Evolutionary conservation across 108 stramenopile genomes (phyloP).

Genomic region (Fragilaria crotonensis): DNA sequence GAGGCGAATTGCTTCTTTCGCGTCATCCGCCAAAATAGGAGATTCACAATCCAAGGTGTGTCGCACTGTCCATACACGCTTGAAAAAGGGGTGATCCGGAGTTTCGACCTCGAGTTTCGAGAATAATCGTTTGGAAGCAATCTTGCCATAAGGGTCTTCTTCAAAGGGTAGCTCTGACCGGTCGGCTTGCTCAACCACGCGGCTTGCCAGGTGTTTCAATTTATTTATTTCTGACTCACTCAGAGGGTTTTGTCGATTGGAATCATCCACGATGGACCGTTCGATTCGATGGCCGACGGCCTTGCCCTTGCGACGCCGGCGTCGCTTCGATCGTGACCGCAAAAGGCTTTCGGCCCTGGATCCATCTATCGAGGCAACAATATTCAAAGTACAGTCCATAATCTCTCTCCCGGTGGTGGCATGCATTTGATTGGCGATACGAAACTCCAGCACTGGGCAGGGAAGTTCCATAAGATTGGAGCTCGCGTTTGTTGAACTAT

Average conservation of each 20-base stretch:
- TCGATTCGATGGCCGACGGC: not conserved
- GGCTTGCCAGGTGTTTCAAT: not conserved
- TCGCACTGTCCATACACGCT: constrained; percentile 33
- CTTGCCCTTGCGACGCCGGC: not conserved
- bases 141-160: constrained; percentile 4
- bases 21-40: constrained; percentile 25
- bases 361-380: constrained; percentile 16
- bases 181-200: not conserved
- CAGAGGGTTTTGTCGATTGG: not conserved
- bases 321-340: not conserved
- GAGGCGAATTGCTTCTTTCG: constrained; percentile 14
- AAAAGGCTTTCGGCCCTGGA: not conserved
- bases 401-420: constrained; percentile 40
- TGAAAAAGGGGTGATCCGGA: constrained; percentile 41
- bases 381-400: constrained; percentile 44
- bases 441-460: constrained; percentile 67
- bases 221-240: not conserved
- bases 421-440: constrained; percentile 48
- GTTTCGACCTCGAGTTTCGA: constrained; percentile 29
- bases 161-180: constrained; percentile 1
- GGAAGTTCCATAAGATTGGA: constrained; percentile 17
- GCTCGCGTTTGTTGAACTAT: not conserved
- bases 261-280: no score
- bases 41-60: constrained; percentile 30
- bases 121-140: constrained; percentile 28